A percentile compares a stretch with the other conserved stretches of the same genome.
Evolutionary conservation across 106 monocot genomes (phyloP).

Genomic region (Agapanthus africanus): DNA sequence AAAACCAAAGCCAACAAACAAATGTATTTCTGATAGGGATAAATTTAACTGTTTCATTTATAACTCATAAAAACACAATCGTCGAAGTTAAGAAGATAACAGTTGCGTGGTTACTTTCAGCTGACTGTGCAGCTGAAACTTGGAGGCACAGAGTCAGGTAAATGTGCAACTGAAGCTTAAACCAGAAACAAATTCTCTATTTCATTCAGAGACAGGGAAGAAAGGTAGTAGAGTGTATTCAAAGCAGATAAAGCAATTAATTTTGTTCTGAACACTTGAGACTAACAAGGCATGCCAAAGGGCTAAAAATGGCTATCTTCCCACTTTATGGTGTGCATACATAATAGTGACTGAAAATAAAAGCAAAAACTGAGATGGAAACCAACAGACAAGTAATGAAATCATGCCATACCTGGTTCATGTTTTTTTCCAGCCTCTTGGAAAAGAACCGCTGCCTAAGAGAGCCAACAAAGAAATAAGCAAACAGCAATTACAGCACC

Average conservation of each 20-base stretch:
- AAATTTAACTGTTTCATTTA: not conserved
- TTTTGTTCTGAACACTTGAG: too few species aligned
- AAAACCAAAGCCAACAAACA: not conserved
- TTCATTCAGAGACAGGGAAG: too few species aligned
- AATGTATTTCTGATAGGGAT: not conserved
- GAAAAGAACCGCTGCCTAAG: slow-evolving; percentile 74
- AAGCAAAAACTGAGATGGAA: not conserved
- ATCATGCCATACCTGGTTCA: slow-evolving; percentile 25
- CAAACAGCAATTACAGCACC: not conserved
- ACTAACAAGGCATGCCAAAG: not conserved
- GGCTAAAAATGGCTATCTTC: not conserved
- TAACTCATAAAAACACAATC: too few species aligned
- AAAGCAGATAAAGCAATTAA: not conserved
- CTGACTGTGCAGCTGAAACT: too few species aligned
- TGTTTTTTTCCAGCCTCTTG: slow-evolving; percentile 59
- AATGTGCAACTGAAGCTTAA: not conserved
- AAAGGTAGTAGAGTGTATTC: not conserved
- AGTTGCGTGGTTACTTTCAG: too few species aligned
- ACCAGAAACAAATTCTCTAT: too few species aligned
- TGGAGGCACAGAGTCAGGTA: too few species aligned
- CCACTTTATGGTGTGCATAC: not conserved
- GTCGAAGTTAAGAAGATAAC: too few species aligned
- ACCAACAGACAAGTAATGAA: not conserved
- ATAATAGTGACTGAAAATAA: not conserved
- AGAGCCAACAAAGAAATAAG: slow-evolving; percentile 11